Evolutionary conservation across 1,284 basidiomycete species (phyloP), one percentile per base, ranked within the genome.

Genomic region (Ustilago tritici): DNA sequence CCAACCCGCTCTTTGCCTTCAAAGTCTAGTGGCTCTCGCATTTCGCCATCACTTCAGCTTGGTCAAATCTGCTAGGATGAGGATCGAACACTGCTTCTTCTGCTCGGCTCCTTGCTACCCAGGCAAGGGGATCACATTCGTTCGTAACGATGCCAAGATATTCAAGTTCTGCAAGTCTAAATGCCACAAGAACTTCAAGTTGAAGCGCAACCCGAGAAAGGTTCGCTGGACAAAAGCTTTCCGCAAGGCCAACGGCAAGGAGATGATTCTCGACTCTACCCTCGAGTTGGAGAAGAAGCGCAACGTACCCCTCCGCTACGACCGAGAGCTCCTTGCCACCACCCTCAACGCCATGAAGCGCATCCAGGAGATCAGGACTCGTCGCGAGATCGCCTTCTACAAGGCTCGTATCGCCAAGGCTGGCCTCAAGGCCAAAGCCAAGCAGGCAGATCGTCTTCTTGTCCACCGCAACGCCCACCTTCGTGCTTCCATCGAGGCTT

Each of bases 141-240:
- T 86, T 43, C 84, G 85, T 55, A 85, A 85, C 68, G 85, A 86
- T 64, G 80, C 84, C 47, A 86, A 86, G 74, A 78, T 71, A 56
- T 82, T 65, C 69, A 50, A 79, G 46, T 86, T 86, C 63, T 86
- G 84, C 83, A 84, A 82, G 69, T 82, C 79, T 56, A 86, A 86
- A 63, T 86, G 84, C 71, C 84, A 86, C 80, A 86, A 86, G 81
- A 86, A 85, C 81, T 85, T 84, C 82, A 96, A 95, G 88, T 98
- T 99, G 96, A 99, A 99, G 89, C 93, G 97, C 58, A 99, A 99
- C 88, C 97, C 97, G 56, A 92, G 97, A 78, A 99, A 99, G 88
- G 95, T 99, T 58, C 91, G 94, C 83, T 99, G 97, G 97, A 99
- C 97, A 62, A 99, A 99, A 88, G 97, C 97, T 17, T 99, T 99